Evolutionary conservation across 805 yeast species (phyloP).

Genomic region (Sugiyamaella smithiae): DNA sequence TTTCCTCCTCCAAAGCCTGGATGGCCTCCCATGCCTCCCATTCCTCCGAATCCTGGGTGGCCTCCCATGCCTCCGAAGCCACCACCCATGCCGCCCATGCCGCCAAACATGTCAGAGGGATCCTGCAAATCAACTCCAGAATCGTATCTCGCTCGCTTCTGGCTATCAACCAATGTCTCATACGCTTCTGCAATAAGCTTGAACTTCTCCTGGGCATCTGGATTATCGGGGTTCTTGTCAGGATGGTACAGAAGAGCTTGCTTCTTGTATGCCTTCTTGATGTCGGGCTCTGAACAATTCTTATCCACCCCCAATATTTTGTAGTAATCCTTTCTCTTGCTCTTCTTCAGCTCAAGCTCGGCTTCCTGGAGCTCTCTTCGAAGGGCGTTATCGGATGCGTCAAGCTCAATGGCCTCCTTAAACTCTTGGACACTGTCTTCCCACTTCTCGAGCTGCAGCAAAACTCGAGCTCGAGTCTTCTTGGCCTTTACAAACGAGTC

Average conservation of each 20-base stretch:
- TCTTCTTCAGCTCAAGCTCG: slow-evolving; percentile 41
- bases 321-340: slow-evolving; percentile 52
- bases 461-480: slow-evolving; percentile 40
- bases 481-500: slow-evolving; percentile 63
- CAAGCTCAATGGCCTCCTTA: slow-evolving; percentile 37
- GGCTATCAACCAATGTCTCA: slow-evolving; percentile 78
- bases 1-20: slow-evolving; percentile 55
- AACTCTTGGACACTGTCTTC: slow-evolving; percentile 39
- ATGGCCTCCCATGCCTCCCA: slow-evolving; percentile 63
- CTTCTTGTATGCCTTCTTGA: slow-evolving; percentile 73
- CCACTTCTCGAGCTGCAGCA: slow-evolving; percentile 39
- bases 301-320: slow-evolving; percentile 53
- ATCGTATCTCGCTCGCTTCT: slow-evolving; percentile 87
- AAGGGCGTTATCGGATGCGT: slow-evolving; percentile 34
- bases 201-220: slow-evolving; percentile 90
- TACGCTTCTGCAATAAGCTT: slow-evolving; percentile 86
- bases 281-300: slow-evolving; percentile 50
- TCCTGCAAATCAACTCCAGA: slow-evolving; percentile 70
- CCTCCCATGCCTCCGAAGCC: slow-evolving; percentile 56
- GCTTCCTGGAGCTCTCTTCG: slow-evolving; percentile 40
- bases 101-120: slow-evolving; percentile 47
- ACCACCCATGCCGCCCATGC: slow-evolving; percentile 65
- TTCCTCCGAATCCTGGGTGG: slow-evolving; percentile 52
- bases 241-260: slow-evolving; percentile 76
- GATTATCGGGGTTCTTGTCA: slow-evolving; percentile 62